These are phyloP conservation scores for Austroboletus eburneus DNA, from an alignment of 768 basidiomycete species.

Conservation along the genomic window DNA sequence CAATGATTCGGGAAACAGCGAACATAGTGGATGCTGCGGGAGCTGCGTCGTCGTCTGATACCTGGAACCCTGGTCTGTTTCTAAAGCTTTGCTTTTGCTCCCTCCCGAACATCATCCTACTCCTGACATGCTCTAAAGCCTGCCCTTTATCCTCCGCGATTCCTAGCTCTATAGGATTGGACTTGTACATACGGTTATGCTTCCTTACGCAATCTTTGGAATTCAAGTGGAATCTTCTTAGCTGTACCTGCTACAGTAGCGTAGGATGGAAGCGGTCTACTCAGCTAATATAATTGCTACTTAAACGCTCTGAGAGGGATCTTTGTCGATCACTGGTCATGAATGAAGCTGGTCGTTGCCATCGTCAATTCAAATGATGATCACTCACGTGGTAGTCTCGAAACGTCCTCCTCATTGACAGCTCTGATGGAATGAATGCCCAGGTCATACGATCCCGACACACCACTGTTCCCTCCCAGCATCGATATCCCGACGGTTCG, in stretches of 20 bases:
- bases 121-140: constrained; percentile 6
- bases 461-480: constrained; percentile 76
- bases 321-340: constrained; percentile 22
- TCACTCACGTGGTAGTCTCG: constrained; percentile 28
- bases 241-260: constrained; percentile 2
- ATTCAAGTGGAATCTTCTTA: neutral
- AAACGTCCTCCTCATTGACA: constrained; percentile 70
- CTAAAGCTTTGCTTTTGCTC: constrained; percentile 7
- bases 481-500: constrained; percentile 84
- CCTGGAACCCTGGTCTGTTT: neutral
- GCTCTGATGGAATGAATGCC: constrained; percentile 77
- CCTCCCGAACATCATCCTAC: neutral
- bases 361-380: neutral
- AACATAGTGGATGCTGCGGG: constrained; percentile 58
- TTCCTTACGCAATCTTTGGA: constrained; percentile 8
- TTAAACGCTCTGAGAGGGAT: constrained; percentile 24
- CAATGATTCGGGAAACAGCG: constrained; percentile 48
- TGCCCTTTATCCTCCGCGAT: constrained; percentile 1
- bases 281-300: neutral
- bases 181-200: constrained; percentile 26
- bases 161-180: constrained; percentile 9
- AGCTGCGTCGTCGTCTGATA: constrained; percentile 59
- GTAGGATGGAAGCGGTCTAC: neutral
- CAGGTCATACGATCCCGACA: constrained; percentile 75
- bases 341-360: neutral